Evolutionary conservation across 202 grass and related monocot genomes (phyloP).

Genomic region (Schoenoplectus tabernaemontani): DNA sequence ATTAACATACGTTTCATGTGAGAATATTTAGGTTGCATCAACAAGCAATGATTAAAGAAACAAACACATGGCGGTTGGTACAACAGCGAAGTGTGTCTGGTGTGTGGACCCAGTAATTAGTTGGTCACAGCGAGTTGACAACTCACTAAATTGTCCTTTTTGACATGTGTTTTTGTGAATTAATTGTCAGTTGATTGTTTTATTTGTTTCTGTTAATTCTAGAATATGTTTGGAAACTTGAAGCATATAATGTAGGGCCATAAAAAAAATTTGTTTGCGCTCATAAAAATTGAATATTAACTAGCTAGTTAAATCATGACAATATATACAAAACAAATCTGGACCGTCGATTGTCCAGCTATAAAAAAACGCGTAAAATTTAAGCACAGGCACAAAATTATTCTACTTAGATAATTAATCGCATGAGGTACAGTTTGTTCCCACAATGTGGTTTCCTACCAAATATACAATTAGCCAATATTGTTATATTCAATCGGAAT

Average conservation of each 20-base stretch:
- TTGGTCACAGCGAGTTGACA: conserved; percentile 8
- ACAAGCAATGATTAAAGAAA: conserved; percentile 1
- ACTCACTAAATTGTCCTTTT: not conserved
- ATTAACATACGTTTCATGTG: not conserved
- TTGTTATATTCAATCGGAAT: not conserved
- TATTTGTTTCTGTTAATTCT: too few species aligned
- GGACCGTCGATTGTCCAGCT: not conserved
- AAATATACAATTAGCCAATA: not conserved
- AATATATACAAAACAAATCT: not conserved
- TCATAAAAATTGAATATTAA: not conserved
- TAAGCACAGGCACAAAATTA: not conserved
- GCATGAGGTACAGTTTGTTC: not conserved
- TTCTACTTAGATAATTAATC: not conserved
- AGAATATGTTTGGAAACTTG: not conserved
- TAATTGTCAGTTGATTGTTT: not conserved
- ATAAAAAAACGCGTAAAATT: not conserved
- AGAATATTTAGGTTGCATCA: not conserved
- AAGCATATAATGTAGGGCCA: not conserved
- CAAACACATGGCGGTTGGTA: conserved; percentile 21
- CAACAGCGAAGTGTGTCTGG: not conserved
- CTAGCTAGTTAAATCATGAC: not conserved
- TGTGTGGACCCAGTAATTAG: conserved; percentile 10
- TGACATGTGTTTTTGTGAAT: conserved; percentile 22
- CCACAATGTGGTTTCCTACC: not conserved
- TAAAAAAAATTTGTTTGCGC: not conserved